Percentiles rank a stretch among this genome's conserved stretches.
These are phyloP conservation scores for Lentinula edodes DNA, from an alignment of 768 basidiomycete species.

Conservation along the genomic window DNA sequence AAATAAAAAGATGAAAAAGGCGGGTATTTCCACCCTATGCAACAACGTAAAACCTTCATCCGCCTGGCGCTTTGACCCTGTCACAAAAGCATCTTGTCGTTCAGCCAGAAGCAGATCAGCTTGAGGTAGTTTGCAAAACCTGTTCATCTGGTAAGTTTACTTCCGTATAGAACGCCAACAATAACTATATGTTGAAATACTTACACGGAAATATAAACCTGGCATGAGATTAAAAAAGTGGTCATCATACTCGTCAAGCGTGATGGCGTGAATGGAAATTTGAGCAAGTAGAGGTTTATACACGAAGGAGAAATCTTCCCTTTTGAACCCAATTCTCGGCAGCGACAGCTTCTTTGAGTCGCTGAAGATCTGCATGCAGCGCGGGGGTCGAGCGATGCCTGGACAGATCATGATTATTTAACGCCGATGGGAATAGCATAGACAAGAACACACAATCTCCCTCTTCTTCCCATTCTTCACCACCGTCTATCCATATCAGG, in stretches of 20 bases:
- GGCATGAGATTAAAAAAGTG: conserved; percentile 91
- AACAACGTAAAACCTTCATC: conserved; percentile 56
- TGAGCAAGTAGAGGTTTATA: conserved; percentile 66
- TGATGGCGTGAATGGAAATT: conserved; percentile 73
- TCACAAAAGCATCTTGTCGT: conserved; percentile 65
- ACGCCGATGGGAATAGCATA: neutral
- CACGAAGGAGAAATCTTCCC: conserved; percentile 80
- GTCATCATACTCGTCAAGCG: conserved; percentile 86
- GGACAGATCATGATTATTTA: neutral
- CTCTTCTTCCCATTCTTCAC: conserved; percentile 67
- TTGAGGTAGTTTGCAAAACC: conserved; percentile 70
- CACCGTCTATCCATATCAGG: conserved; percentile 21
- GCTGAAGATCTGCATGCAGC: conserved; percentile 54
- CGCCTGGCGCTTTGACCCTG: conserved; percentile 55
- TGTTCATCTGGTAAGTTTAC: conserved; percentile 86
- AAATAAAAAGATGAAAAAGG: neutral
- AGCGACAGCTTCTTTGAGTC: conserved; percentile 52
- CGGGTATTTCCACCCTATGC: conserved; percentile 54
- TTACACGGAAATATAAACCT: conserved; percentile 71
- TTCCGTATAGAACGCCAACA: neutral
- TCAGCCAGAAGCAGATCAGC: conserved; percentile 41
- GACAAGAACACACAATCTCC: conserved; percentile 43
- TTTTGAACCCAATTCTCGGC: conserved; percentile 54
- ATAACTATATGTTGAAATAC: conserved; percentile 18
- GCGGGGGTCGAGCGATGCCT: conserved; percentile 69